These are phyloP conservation scores for Westerdykella sp. DNA, from an alignment of 2,329 filamentous ascomycete species.

Conservation along the genomic window DNA sequence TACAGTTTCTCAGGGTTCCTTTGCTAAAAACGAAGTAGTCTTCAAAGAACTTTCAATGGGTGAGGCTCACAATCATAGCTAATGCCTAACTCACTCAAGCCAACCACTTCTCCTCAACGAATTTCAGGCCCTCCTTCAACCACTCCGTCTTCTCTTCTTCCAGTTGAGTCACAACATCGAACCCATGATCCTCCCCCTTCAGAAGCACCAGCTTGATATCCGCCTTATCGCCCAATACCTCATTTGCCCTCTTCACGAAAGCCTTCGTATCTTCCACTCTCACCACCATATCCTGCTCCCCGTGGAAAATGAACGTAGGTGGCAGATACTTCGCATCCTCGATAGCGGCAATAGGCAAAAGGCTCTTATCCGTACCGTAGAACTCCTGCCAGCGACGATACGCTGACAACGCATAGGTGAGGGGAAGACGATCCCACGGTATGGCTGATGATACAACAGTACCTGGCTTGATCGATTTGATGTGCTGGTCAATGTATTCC, in stretches of 20 bases:
- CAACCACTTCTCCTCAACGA: constrained; percentile 25
- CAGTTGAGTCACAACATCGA: constrained; percentile 21
- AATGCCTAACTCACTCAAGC: constrained; percentile 1
- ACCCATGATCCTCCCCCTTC: constrained; percentile 26
- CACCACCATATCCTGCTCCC: constrained; percentile 24
- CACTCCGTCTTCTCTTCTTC: constrained; percentile 24
- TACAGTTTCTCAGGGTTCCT: too few relatives aligned
- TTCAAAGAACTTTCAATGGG: neutral
- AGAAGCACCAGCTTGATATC: constrained; percentile 17
- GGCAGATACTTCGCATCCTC: constrained; percentile 20
- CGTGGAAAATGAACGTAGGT: constrained; percentile 30
- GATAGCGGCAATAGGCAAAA: constrained; percentile 24
- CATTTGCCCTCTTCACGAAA: constrained; percentile 21
- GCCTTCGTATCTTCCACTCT: constrained; percentile 17
- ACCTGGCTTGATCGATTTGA: constrained; percentile 14
- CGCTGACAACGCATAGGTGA: constrained; percentile 15
- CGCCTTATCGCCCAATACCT: constrained; percentile 5
- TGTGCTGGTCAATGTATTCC: constrained; percentile 17
- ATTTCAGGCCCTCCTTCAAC: constrained; percentile 23
- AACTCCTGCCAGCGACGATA: constrained; percentile 21
- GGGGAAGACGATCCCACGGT: constrained; percentile 12
- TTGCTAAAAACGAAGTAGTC: too few relatives aligned
- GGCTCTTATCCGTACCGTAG: constrained; percentile 18
- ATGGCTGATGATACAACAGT: constrained; percentile 13
- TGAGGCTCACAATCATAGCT: neutral